phyloP scores from a whole-genome alignment of 1,284 basidiomycete genomes.

The Sutorius eximius region DNA sequence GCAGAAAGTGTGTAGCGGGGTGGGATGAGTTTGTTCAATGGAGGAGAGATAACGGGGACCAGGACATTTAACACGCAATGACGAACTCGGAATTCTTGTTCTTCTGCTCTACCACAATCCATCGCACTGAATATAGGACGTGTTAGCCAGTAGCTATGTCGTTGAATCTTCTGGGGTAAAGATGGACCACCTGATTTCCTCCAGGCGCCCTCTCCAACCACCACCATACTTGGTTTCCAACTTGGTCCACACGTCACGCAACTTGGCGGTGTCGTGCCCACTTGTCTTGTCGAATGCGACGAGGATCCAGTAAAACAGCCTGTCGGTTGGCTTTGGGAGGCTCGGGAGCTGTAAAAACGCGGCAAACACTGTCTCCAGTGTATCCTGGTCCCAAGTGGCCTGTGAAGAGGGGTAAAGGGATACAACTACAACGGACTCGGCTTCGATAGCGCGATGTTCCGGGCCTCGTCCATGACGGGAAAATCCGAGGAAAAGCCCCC shows the following conservation, averaged over 20 bases:
- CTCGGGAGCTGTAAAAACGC: constrained; percentile 55
- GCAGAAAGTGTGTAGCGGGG: constrained; percentile 65
- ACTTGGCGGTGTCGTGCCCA: constrained; percentile 43
- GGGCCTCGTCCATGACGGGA: constrained; percentile 49
- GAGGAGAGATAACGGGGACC: constrained; percentile 53
- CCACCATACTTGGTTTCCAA: constrained; percentile 54
- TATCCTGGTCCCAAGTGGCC: constrained; percentile 52
- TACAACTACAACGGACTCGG: neutral
- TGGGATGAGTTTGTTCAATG: constrained; percentile 82
- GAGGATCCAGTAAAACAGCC: constrained; percentile 64
- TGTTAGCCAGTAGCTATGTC: neutral
- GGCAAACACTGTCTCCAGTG: constrained; percentile 55
- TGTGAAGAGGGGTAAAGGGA: constrained; percentile 11
- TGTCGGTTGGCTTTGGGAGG: constrained; percentile 42
- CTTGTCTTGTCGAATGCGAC: constrained; percentile 60
- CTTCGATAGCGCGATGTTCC: neutral
- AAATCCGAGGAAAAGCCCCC: constrained; percentile 78
- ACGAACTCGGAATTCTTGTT: constrained; percentile 3
- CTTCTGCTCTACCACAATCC: constrained; percentile 10
- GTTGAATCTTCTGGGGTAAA: constrained; percentile 22
- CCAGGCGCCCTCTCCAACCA: constrained; percentile 52
- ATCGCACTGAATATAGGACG: constrained; percentile 10
- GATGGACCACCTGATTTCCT: constrained; percentile 38
- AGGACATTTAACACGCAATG: constrained; percentile 24
- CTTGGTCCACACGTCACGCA: constrained; percentile 55